Percentiles rank a stretch among this genome's conserved stretches.
Conservation (phyloP, 2,329 filamentous ascomycete genomes). For the Cordyceps cateniannulata region DNA sequence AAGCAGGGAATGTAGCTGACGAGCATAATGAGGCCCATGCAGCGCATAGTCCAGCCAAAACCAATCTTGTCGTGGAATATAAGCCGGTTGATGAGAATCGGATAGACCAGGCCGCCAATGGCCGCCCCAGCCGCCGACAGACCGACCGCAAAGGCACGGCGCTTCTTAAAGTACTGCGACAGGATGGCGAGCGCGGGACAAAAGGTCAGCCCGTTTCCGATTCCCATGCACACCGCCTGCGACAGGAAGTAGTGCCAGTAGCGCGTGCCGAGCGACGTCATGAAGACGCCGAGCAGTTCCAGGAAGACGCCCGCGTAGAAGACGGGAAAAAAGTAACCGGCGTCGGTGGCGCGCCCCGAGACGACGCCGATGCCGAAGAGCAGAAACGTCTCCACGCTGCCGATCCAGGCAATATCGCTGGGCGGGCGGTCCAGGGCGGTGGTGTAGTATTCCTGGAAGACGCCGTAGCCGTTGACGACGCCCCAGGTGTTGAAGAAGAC, state of each 20-base stretch:
- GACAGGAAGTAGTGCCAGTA: conserved; percentile 46
- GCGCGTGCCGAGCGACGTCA: conserved; percentile 31
- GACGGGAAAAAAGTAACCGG: conserved; percentile 33
- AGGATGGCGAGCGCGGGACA: conserved; percentile 52
- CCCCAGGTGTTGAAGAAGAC: conserved; percentile 40
- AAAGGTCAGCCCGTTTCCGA: conserved; percentile 51
- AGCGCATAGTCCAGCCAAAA: conserved; percentile 48
- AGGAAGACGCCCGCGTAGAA: conserved; percentile 32
- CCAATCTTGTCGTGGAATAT: conserved; percentile 41
- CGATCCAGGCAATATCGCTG: conserved; percentile 38
- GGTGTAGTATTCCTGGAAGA: conserved; percentile 40
- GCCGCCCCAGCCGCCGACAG: conserved; percentile 52
- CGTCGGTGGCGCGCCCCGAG: conserved; percentile 38
- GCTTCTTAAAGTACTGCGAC: conserved; percentile 54
- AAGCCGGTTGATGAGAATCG: conserved; percentile 35
- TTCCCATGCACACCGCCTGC: conserved; percentile 41
- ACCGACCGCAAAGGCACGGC: conserved; percentile 51
- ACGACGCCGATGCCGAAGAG: conserved; percentile 35
- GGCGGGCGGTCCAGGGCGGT: conserved; percentile 25
- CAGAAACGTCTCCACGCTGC: conserved; percentile 37
- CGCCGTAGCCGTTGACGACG: conserved; percentile 39
- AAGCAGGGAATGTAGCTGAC: conserved; percentile 32
- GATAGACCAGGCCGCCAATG: conserved; percentile 48
- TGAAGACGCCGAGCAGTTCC: conserved; percentile 38
- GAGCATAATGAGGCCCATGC: conserved; percentile 40